These are phyloP conservation scores for Rhodofomes roseus DNA, from an alignment of 1,284 basidiomycete species.

Conservation along the genomic window DNA sequence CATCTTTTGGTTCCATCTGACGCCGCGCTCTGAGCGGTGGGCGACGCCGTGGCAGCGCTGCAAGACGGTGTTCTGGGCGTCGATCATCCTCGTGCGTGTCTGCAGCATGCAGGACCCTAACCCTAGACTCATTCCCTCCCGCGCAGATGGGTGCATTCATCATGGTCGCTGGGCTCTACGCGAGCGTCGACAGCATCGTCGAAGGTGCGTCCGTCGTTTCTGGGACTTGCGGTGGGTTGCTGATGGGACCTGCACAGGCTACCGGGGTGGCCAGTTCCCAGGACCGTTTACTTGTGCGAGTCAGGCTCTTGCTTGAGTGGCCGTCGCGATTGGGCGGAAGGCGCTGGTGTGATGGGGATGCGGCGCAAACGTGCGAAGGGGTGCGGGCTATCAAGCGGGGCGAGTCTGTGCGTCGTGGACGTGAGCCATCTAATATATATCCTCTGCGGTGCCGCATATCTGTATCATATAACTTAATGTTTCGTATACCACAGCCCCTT, in stretches of 20 bases:
- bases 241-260: slow-evolving; percentile 8
- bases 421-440: neutral
- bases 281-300: slow-evolving; percentile 19
- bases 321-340: neutral
- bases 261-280: slow-evolving; percentile 17
- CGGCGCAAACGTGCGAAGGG: neutral
- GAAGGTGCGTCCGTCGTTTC: slow-evolving; percentile 19
- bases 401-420: neutral
- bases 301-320: slow-evolving; percentile 6
- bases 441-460: neutral
- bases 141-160: slow-evolving; percentile 28
- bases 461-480: neutral
- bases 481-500: neutral
- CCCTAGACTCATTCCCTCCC: slow-evolving; percentile 3
- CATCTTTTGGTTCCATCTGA: slow-evolving; percentile 30
- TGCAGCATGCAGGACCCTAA: slow-evolving; percentile 4
- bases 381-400: neutral
- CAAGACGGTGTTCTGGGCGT: slow-evolving; percentile 25
- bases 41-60: slow-evolving; percentile 20
- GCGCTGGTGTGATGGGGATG: neutral
- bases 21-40: slow-evolving; percentile 22
- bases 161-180: slow-evolving; percentile 30
- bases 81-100: slow-evolving; percentile 22
- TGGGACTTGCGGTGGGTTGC: no score
- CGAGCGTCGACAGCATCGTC: slow-evolving; percentile 27